Conservation (phyloP, 352 stramenopile genomes). For the Albugo laibachii region DNA sequence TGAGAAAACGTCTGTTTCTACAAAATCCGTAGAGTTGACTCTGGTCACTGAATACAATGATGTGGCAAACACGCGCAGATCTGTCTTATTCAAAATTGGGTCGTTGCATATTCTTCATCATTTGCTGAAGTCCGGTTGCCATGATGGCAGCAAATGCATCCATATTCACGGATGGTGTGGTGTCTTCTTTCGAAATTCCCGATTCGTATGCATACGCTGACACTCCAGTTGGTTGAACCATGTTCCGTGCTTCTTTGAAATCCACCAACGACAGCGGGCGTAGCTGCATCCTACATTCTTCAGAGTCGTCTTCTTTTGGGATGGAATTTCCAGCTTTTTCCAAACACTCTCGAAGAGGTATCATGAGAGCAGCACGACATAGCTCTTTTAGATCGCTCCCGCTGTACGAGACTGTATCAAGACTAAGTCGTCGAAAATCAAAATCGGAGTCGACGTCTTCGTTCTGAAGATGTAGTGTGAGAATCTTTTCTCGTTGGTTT, state of each 20-base stretch:
- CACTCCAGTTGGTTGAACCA: slow-evolving; percentile 68
- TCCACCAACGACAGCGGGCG: slow-evolving; percentile 54
- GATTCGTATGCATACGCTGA: slow-evolving; percentile 67
- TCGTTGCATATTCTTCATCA: slow-evolving; percentile 26
- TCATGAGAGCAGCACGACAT: slow-evolving; percentile 73
- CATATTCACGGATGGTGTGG: slow-evolving; percentile 24
- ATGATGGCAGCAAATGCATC: slow-evolving; percentile 72
- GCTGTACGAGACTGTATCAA: slow-evolving; percentile 84
- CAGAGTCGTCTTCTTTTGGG: slow-evolving; percentile 10
- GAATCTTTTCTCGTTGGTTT: slow-evolving; percentile 83
- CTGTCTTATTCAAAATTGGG: no score
- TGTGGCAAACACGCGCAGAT: no score
- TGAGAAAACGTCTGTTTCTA: no score
- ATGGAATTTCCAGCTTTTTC: slow-evolving; percentile 14
- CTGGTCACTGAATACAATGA: no score
- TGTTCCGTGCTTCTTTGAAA: slow-evolving; percentile 70
- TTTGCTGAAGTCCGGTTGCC: slow-evolving; percentile 59
- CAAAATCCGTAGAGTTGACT: no score
- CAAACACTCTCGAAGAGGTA: slow-evolving; percentile 71
- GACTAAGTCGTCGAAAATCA: slow-evolving; percentile 63
- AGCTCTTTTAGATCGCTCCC: slow-evolving; percentile 90
- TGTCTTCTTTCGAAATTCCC: slow-evolving; percentile 17
- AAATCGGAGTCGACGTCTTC: slow-evolving; percentile 60
- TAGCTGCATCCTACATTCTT: slow-evolving; percentile 19
- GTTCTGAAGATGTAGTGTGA: slow-evolving; percentile 82